Conservation (phyloP, 345 rosid genomes). For the Lepidium africanum region DNA sequence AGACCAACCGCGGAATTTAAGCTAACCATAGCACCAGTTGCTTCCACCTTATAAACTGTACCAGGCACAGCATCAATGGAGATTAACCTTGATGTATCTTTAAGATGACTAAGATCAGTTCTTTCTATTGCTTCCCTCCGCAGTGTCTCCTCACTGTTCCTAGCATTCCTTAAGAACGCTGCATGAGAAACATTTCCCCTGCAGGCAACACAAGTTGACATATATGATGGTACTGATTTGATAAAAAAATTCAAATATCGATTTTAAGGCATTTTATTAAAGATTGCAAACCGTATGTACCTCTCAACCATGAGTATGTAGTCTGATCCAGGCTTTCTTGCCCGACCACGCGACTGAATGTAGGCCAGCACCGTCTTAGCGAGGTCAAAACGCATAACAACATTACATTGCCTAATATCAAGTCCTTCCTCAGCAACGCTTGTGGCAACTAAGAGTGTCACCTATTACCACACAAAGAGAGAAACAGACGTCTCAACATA, state of each 20-base stretch:
- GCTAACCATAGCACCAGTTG: conserved; percentile 98
- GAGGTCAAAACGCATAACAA: conserved; percentile 97
- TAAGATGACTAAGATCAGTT: conserved; percentile 91
- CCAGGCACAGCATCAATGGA: conserved; percentile 69
- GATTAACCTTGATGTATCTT: conserved; percentile 79
- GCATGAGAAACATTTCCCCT: conserved; percentile 87
- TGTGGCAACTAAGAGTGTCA: conserved; percentile 90
- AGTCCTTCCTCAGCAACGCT: conserved; percentile 99
- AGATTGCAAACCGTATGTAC: conserved; percentile 27
- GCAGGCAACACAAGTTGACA: conserved; percentile 8
- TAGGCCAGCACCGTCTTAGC: conserved; percentile 98
- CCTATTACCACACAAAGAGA: conserved; percentile 30
- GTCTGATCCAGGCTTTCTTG: conserved; percentile 99
- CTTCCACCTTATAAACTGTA: conserved; percentile 86
- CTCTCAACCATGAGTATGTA: conserved; percentile 98
- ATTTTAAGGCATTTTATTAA: neutral
- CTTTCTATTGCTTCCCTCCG: conserved; percentile 96
- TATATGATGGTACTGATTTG: neutral
- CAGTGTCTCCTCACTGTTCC: conserved; percentile 96
- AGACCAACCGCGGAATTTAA: conserved; percentile 97
- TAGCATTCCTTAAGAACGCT: conserved; percentile 85
- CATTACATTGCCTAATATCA: conserved; percentile 97
- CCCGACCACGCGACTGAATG: conserved; percentile 98
- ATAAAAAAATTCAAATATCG: neutral
- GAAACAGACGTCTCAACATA: neutral